Conservation (phyloP, 495 filamentous ascomycete species). For the Daldinia grandis region DNA sequence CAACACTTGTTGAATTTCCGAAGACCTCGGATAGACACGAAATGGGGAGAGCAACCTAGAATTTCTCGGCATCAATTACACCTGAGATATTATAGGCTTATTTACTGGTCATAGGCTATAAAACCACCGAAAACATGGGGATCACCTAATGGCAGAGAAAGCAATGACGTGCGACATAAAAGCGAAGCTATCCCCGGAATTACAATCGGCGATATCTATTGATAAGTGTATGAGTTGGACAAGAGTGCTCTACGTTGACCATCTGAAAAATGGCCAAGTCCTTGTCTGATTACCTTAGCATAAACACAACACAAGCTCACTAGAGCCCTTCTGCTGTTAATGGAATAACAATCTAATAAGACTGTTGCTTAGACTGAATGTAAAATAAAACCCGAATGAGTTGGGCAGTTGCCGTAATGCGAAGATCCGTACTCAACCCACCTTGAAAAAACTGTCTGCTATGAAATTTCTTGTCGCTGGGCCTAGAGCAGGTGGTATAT, state of each 20-base stretch:
- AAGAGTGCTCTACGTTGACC: background rate
- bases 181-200: background rate
- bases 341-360: background rate
- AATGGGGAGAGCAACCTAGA: background rate
- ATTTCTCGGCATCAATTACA: background rate
- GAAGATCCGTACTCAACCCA: background rate
- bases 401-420: background rate
- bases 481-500: background rate
- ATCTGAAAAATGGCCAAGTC: background rate
- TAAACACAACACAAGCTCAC: background rate
- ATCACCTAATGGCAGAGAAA: background rate
- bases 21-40: slow-evolving; percentile 26
- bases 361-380: background rate
- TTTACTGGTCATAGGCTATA: too few relatives aligned
- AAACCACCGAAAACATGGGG: background rate
- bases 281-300: background rate
- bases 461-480: background rate
- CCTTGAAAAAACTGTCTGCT: background rate
- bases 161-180: background rate
- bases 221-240: background rate
- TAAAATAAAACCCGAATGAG: background rate
- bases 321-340: background rate
- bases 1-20: slow-evolving; percentile 29
- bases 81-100: too few relatives aligned
- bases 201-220: background rate